Conservation (phyloP, 352 stramenopile species). For the Phytopythium mirpurense region DNA sequence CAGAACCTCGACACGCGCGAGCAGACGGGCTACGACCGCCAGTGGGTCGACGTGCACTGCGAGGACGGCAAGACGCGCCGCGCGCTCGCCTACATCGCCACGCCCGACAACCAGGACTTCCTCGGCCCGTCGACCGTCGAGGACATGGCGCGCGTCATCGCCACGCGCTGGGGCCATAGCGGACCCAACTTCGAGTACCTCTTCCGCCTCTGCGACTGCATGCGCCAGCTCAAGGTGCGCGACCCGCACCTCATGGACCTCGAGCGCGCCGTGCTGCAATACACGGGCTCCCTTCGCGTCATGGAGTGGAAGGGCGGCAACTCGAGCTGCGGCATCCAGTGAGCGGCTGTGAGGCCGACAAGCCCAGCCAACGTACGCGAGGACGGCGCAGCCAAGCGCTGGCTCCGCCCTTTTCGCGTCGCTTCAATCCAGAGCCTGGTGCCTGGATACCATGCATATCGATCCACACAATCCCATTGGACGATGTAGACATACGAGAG, state of each 20-base stretch:
- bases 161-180: slow-evolving; percentile 57
- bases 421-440: background rate
- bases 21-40: slow-evolving; percentile 76
- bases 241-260: slow-evolving; percentile 73
- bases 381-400: slow-evolving; percentile 7
- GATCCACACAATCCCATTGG: background rate
- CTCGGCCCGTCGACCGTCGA: slow-evolving; percentile 61
- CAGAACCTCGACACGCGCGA: slow-evolving; percentile 83
- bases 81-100: slow-evolving; percentile 83
- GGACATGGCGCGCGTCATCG: slow-evolving; percentile 79
- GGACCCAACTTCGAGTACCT: slow-evolving; percentile 86
- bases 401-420: slow-evolving; percentile 4
- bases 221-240: slow-evolving; percentile 64
- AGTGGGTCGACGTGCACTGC: slow-evolving; percentile 74
- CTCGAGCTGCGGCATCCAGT: slow-evolving; percentile 46
- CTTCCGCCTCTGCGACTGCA: slow-evolving; percentile 74
- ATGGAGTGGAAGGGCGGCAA: slow-evolving; percentile 29
- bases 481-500: background rate
- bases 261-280: slow-evolving; percentile 62
- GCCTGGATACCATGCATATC: background rate
- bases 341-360: slow-evolving; percentile 11
- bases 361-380: background rate
- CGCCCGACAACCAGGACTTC: slow-evolving; percentile 80
- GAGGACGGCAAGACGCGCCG: slow-evolving; percentile 55
- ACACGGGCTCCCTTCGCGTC: slow-evolving; percentile 29